Percentiles rank a stretch among this genome's conserved stretches.
Evolutionary conservation across 345 rosid genomes (phyloP).

Genomic region (Ceriops zippeliana): DNA sequence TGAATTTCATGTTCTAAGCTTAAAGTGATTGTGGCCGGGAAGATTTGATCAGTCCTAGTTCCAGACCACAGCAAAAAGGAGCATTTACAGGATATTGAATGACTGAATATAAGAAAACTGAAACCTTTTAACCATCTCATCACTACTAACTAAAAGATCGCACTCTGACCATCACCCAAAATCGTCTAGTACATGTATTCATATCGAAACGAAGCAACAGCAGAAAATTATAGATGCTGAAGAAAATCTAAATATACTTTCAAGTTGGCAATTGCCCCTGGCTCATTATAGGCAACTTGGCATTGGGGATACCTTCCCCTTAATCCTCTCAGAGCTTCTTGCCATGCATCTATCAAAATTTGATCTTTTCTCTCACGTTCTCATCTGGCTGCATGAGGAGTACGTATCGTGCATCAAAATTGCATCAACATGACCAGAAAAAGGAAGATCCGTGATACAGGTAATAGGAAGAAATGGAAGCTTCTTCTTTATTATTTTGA

Average conservation of each 20-base stretch:
- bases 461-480: slow-evolving; percentile 31
- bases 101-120: not conserved
- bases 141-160: too few relatives aligned
- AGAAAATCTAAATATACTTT: too few relatives aligned
- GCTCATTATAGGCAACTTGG: slow-evolving; percentile 77
- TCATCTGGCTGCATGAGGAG: slow-evolving; percentile 77
- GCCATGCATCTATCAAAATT: slow-evolving; percentile 55
- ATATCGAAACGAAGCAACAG: not conserved
- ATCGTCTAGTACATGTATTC: too few relatives aligned
- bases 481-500: slow-evolving; percentile 93
- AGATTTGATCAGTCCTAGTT: not conserved
- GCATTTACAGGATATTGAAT: not conserved
- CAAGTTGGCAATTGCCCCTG: slow-evolving; percentile 44
- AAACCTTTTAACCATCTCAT: too few relatives aligned
- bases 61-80: not conserved
- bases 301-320: slow-evolving; percentile 84
- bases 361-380: slow-evolving; percentile 88
- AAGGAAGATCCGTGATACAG: slow-evolving; percentile 6
- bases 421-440: not conserved
- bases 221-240: not conserved
- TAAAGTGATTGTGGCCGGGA: too few relatives aligned
- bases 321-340: slow-evolving; percentile 80
- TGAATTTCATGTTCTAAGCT: too few relatives aligned
- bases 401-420: not conserved
- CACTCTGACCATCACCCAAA: too few relatives aligned